phyloP scores from a whole-genome alignment of 805 yeast species.

The Pichia kluyveri region DNA sequence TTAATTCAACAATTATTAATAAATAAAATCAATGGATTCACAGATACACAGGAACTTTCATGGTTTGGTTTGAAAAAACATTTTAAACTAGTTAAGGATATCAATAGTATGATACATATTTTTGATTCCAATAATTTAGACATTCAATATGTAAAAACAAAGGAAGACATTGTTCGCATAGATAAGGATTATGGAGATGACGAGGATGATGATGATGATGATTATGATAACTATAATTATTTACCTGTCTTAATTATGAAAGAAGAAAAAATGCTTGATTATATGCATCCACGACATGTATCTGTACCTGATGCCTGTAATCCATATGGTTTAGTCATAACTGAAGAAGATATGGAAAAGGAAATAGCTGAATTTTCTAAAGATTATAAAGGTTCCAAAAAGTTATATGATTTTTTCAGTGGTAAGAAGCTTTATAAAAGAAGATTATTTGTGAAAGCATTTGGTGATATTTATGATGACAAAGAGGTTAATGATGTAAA shows the following conservation, averaged over 20 bases:
- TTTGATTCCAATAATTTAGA: neutral
- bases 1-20: neutral
- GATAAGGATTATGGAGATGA: neutral
- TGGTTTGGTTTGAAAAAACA: neutral
- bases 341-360: slow-evolving; percentile 4
- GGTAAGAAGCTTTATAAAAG: slow-evolving; percentile 21
- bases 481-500: neutral
- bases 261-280: neutral
- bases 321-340: neutral
- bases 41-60: neutral
- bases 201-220: neutral
- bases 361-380: slow-evolving; percentile 1
- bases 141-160: neutral
- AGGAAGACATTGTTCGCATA: neutral
- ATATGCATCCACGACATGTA: neutral
- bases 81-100: neutral
- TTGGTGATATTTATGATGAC: neutral
- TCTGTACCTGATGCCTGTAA: too few species aligned
- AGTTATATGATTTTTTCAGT: neutral
- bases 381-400: neutral
- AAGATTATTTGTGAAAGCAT: neutral
- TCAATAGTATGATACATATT: neutral
- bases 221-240: neutral
- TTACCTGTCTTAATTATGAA: neutral
- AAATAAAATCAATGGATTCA: slow-evolving; percentile 2